Base-by-base conservation (phyloP, 192 early-diverging fungal species). In the Phycomyces nitens region DNA sequence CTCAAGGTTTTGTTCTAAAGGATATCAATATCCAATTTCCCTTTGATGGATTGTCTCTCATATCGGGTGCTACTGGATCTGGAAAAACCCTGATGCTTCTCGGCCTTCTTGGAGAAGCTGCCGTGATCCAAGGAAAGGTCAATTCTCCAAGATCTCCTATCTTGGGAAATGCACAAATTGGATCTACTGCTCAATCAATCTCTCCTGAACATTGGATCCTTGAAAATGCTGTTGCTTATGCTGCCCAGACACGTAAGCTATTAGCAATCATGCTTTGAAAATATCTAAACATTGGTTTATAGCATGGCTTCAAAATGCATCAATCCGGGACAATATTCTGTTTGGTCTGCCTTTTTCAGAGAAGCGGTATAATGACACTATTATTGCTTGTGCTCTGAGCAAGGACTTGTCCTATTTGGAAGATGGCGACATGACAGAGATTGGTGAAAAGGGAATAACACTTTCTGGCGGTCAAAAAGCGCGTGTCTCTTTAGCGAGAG, bases 401-500 rank as follows among this genome's bases (percentile, higher is more conserved):
- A 82, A 77, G 8, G 96, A 98, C 74, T 69, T 98, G 27, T 84
- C 82, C 8, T 88, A 89, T 22, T 66, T 96, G 51, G 80, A 89
- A 21, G 88, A 84, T 20, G 93, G 93, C 4, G 96, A 98, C 68
- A 62, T 83, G 69, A 94, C 92, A 0, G 73, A 80, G 52, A 75
- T 90, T 72, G 94, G 92, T 38, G 94, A 94, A 65, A 89, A 92
- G 62, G 92, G 93, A 21, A 78, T 92, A 8, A 89, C 86, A 3
- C 77, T 95, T 20, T 89, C 88, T n/a, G 94, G 94, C 27, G 92
- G 91, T 14, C 94, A 96, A 75, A 95, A 94, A 72, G 89, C 89
- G 62, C 75, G 94, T 20, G 84, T 98, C 29, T 76, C 92, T 0
- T 80, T 97, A 24, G 95, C 93, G 0, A 81, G 95, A 12, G 94